These are phyloP conservation scores for Ceratobasidium sp. DNA, from an alignment of 1,284 basidiomycete species.

Conservation along the genomic window DNA sequence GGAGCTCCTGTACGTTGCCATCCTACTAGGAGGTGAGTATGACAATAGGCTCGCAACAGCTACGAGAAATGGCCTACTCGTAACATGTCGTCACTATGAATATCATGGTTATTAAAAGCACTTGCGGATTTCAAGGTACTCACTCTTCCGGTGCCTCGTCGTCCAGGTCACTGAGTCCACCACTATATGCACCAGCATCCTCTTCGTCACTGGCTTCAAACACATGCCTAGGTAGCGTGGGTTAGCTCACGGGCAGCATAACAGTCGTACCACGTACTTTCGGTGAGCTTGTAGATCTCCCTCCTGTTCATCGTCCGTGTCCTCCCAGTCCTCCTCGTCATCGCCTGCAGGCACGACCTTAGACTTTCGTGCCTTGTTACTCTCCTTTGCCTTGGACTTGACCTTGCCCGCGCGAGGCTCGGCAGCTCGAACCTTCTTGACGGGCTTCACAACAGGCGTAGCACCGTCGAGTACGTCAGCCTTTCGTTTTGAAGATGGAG, in stretches of 20 bases:
- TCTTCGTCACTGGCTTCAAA: slow-evolving; percentile 66
- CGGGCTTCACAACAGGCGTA: slow-evolving; percentile 66
- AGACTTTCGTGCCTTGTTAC: slow-evolving; percentile 29
- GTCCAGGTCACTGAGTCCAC: slow-evolving; percentile 56
- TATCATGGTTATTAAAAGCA: background rate
- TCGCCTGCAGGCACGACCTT: slow-evolving; percentile 52
- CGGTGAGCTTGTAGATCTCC: slow-evolving; percentile 49
- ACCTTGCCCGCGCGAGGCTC: slow-evolving; percentile 49
- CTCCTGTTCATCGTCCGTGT: slow-evolving; percentile 63
- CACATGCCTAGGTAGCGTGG: slow-evolving; percentile 56
- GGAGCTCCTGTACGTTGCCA: slow-evolving; percentile 67
- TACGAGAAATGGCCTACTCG: slow-evolving; percentile 4
- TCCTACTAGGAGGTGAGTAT: slow-evolving; percentile 47
- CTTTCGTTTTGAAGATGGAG: slow-evolving; percentile 72
- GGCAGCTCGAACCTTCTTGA: slow-evolving; percentile 59
- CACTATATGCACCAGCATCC: slow-evolving; percentile 54
- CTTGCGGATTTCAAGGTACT: background rate
- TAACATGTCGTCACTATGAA: slow-evolving; percentile 16
- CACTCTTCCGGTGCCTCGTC: slow-evolving; percentile 55
- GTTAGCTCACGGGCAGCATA: slow-evolving; percentile 27
- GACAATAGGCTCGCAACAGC: slow-evolving; percentile 24
- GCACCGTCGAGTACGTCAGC: slow-evolving; percentile 62
- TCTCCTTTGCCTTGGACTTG: slow-evolving; percentile 49
- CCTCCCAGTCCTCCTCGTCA: slow-evolving; percentile 63
- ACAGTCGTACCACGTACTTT: slow-evolving; percentile 40